Base-by-base conservation (phyloP, 2,329 filamentous ascomycete genomes). In the Madurella fahalii region DNA sequence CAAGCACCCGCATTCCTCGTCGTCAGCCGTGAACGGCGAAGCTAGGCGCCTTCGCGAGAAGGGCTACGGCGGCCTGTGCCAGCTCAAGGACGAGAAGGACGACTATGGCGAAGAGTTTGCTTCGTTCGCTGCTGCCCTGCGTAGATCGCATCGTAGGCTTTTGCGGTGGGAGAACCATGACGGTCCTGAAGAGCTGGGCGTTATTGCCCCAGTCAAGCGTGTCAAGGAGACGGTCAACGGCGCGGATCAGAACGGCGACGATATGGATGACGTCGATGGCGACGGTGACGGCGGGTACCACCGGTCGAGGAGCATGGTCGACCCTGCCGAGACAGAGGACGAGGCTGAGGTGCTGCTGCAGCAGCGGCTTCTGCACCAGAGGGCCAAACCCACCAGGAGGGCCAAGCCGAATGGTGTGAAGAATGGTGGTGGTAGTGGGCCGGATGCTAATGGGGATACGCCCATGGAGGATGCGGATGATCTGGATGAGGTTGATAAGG, bases 21-120 rank as follows among this genome's bases (percentile, higher is more conserved):
- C 25, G 25, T 25, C 25, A 25, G 25, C 52, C 25, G 31, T 50
- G 18, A 56, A 57, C 52, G 62, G 49, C 16, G 56, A 58, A 44
- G 62, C 40, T 50, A 65, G 67, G 53, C 54, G 67, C 16, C 85
- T 84, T 62, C 74, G 78, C 37, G 80, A 84, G 64, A 73, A 74
- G 57, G 82, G 83, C 7, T 74, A 84, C 50, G 81, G 78, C n/a
- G 89, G 85, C 1, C 77, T 89, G 40, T 82, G 80, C 50, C 84
- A 81, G 32, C 72, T 88, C 0, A 71, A 72, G 17, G 71, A 73
- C 15, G 88, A 92, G 66, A 70, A 77, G 0, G 86, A 90, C 58
- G 89, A 93, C 70, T 88, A 84, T 61, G 89, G 89, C 42, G 89
- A 93, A 68, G 87, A 93, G 68, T 77, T 83, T 5, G 78, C 79